Evolutionary conservation across 1,284 basidiomycete genomes (phyloP).

Genomic region (Amylostereum areolatum): DNA sequence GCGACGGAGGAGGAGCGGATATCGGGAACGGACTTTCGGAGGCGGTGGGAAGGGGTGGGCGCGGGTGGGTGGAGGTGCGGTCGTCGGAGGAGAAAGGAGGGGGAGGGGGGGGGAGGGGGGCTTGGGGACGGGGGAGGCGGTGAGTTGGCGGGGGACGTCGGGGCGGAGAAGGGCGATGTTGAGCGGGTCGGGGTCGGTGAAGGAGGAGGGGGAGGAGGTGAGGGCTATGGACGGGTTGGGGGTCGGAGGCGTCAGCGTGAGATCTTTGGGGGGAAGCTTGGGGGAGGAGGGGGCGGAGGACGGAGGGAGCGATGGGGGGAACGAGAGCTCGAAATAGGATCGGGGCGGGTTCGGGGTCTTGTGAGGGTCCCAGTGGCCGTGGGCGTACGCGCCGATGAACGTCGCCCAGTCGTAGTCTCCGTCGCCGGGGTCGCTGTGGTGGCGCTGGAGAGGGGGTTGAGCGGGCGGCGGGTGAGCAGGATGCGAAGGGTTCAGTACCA

Average conservation of each 20-base stretch:
- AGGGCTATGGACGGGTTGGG: not conserved
- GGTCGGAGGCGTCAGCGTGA: not conserved
- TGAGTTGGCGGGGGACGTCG: not conserved
- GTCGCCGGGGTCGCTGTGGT: conserved; percentile 15
- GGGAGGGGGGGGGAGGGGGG: not conserved
- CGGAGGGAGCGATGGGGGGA: conserved; percentile 11
- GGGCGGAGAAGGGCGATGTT: no score
- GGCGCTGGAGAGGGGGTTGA: no score
- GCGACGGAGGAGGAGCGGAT: conserved; percentile 28
- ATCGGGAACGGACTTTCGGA: conserved; percentile 54
- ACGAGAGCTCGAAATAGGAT: conserved; percentile 21
- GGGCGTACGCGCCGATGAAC: conserved; percentile 71
- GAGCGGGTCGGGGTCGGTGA: not conserved
- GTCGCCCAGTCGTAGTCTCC: conserved; percentile 67
- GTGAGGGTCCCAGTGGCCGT: conserved; percentile 78
- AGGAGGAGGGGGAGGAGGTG: not conserved
- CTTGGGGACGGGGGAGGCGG: not conserved
- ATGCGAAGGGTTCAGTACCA: not conserved
- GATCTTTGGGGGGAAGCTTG: not conserved
- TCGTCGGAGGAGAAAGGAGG: conserved; percentile 16
- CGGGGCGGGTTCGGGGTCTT: conserved; percentile 64
- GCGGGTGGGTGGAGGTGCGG: not conserved
- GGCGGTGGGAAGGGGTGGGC: conserved; percentile 31
- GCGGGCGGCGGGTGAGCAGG: not conserved
- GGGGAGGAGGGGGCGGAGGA: not conserved